phyloP scores from a whole-genome alignment of 352 stramenopile genomes.

The Elongisporangium undulatum region DNA sequence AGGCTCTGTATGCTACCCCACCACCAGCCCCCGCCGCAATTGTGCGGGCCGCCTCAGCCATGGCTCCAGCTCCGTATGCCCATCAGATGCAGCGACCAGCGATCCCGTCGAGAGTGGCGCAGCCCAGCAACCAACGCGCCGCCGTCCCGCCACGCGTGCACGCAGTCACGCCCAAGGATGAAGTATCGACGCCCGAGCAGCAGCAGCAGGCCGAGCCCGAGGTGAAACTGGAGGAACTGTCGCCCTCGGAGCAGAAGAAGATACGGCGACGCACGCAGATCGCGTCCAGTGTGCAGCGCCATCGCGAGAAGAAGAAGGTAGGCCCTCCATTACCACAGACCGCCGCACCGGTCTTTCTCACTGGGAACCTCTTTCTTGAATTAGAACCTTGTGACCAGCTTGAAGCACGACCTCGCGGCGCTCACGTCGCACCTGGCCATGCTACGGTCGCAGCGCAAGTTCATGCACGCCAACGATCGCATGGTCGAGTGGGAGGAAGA shows the following conservation, averaged over 20 bases:
- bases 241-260: slow-evolving; percentile 58
- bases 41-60: neutral
- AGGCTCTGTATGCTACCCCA: neutral
- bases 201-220: neutral
- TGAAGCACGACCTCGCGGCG: slow-evolving; percentile 38
- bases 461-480: slow-evolving; percentile 33
- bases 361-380: neutral
- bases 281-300: slow-evolving; percentile 55
- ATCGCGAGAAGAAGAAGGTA: slow-evolving; percentile 64
- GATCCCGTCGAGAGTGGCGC: neutral
- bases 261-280: slow-evolving; percentile 52
- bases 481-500: slow-evolving; percentile 54
- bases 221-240: slow-evolving; percentile 19
- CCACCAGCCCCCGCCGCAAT: neutral
- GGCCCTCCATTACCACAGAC: neutral
- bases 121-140: neutral
- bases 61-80: neutral
- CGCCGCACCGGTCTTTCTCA: too few species aligned
- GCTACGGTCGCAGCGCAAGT: slow-evolving; percentile 38
- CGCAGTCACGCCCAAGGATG: neutral
- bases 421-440: slow-evolving; percentile 35
- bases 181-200: neutral
- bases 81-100: neutral
- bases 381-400: slow-evolving; percentile 26
- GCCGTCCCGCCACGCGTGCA: too few species aligned